Percentiles rank a stretch among this genome's conserved stretches.
Evolutionary conservation across 768 basidiomycete species (phyloP).

Genomic region (Lactarius hengduanensis): DNA sequence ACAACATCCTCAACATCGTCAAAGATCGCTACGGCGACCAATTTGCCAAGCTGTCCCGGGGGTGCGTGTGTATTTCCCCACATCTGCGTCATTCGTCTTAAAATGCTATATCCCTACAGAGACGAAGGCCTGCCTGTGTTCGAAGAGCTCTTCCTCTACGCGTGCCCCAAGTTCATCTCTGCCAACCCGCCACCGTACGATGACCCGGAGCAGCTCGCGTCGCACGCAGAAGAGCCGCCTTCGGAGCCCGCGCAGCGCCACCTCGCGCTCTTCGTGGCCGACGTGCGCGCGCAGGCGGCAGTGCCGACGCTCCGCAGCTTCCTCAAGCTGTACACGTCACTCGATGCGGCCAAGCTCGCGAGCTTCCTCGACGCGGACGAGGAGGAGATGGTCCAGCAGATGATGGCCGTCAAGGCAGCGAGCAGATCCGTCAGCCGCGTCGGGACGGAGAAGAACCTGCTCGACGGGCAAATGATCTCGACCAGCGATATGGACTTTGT

Average conservation of each 20-base stretch:
- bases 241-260: slow-evolving; percentile 83
- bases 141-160: slow-evolving; percentile 90
- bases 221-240: slow-evolving; percentile 40
- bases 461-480: slow-evolving; percentile 84
- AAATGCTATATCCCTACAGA: slow-evolving; percentile 35
- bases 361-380: slow-evolving; percentile 90
- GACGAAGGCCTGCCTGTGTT: slow-evolving; percentile 76
- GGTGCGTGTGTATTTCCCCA: slow-evolving; percentile 49
- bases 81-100: not conserved
- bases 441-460: slow-evolving; percentile 50
- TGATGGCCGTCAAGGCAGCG: slow-evolving; percentile 94
- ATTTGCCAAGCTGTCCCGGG: slow-evolving; percentile 77
- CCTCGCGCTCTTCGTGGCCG: slow-evolving; percentile 77
- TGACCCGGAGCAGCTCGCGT: slow-evolving; percentile 59
- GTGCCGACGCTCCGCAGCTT: slow-evolving; percentile 88
- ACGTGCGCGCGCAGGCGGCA: slow-evolving; percentile 70
- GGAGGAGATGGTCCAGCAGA: slow-evolving; percentile 92
- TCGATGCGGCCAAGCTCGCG: slow-evolving; percentile 88
- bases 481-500: slow-evolving; percentile 96
- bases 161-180: slow-evolving; percentile 95
- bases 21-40: slow-evolving; percentile 96
- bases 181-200: slow-evolving; percentile 95
- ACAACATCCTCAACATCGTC: slow-evolving; percentile 89
- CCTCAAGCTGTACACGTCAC: slow-evolving; percentile 92
- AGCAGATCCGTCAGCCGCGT: slow-evolving; percentile 70